Percentiles rank a stretch among this genome's conserved stretches.
Conservation (phyloP, 164 flowering plant genomes). For the Aristolochia contorta region DNA sequence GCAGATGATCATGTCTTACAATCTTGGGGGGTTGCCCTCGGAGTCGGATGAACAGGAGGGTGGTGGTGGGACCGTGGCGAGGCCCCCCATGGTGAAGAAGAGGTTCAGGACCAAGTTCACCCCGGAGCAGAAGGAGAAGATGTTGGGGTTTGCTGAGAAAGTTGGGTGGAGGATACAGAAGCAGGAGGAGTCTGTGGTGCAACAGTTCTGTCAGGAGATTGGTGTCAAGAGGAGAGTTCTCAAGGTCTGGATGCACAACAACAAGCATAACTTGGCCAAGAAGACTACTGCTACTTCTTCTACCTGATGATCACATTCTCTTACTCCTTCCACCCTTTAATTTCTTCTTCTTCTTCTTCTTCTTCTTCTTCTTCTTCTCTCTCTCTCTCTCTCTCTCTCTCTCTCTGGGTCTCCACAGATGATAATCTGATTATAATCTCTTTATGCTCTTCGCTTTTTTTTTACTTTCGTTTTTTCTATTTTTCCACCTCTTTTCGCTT, state of each 20-base stretch:
- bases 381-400: too few relatives aligned
- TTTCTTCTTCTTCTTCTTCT: background rate
- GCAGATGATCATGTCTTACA: constrained; percentile 55
- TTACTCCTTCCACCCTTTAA: too few relatives aligned
- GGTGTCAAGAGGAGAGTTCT: constrained; percentile 83
- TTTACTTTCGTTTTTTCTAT: too few relatives aligned
- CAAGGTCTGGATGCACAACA: constrained; percentile 97
- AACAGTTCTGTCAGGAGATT: constrained; percentile 79
- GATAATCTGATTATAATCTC: too few relatives aligned
- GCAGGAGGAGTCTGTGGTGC: constrained; percentile 72
- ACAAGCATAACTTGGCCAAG: constrained; percentile 72
- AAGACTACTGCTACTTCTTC: constrained; percentile 21
- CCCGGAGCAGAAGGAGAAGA: constrained; percentile 81
- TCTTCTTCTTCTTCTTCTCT: background rate
- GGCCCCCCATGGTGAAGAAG: constrained; percentile 39
- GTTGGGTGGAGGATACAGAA: constrained; percentile 90
- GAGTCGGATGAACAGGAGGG: constrained; percentile 55
- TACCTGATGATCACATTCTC: too few relatives aligned
- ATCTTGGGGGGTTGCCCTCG: constrained; percentile 29
- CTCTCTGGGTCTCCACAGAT: background rate
- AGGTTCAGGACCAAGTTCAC: constrained; percentile 81
- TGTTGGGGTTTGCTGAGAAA: constrained; percentile 74
- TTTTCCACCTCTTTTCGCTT: too few relatives aligned
- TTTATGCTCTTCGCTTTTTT: too few relatives aligned
- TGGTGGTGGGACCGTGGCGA: constrained; percentile 16